Percentiles rank a stretch among this genome's conserved stretches.
These are phyloP conservation scores for Chaetomium strumarium DNA, from an alignment of 2,329 filamentous ascomycete genomes.

Conservation along the genomic window DNA sequence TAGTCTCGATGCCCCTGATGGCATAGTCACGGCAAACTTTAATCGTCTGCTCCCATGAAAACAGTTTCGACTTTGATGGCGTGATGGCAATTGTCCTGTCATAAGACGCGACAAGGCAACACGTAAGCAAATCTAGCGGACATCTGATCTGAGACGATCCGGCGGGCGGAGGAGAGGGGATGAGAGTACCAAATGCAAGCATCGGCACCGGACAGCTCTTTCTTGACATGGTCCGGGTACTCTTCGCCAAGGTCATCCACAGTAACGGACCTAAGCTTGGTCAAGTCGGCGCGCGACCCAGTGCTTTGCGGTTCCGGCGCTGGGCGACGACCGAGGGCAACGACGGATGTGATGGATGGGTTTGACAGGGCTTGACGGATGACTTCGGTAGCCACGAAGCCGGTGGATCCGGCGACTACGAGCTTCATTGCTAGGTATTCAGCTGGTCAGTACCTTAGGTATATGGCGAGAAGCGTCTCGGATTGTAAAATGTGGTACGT, in stretches of 20 bases:
- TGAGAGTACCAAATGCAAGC: slow-evolving; percentile 38
- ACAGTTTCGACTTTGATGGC: slow-evolving; percentile 29
- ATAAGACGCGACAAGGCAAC: too few species aligned
- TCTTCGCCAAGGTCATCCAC: slow-evolving; percentile 34
- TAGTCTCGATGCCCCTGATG: slow-evolving; percentile 21
- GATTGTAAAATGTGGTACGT: too few species aligned
- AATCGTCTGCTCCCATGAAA: slow-evolving; percentile 33
- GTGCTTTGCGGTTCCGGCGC: slow-evolving; percentile 25
- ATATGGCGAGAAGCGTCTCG: too few species aligned
- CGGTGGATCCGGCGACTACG: slow-evolving; percentile 38
- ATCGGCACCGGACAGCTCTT: slow-evolving; percentile 35
- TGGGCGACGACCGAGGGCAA: slow-evolving; percentile 37
- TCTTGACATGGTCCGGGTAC: slow-evolving; percentile 36
- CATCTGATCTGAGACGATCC: too few species aligned
- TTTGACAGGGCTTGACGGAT: slow-evolving; percentile 37
- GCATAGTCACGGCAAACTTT: slow-evolving; percentile 38
- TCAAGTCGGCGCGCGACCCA: slow-evolving; percentile 23
- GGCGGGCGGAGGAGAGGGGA: too few species aligned
- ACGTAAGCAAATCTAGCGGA: too few species aligned
- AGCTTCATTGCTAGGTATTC: slow-evolving; percentile 44
- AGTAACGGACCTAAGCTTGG: slow-evolving; percentile 37
- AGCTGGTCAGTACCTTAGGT: too few species aligned
- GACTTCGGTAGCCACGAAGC: slow-evolving; percentile 38
- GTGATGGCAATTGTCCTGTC: slow-evolving; percentile 39
- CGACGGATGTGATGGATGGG: slow-evolving; percentile 34